These are phyloP conservation scores for Tetrapisispora taiwanensis DNA, from an alignment of 805 yeast species.

Conservation along the genomic window DNA sequence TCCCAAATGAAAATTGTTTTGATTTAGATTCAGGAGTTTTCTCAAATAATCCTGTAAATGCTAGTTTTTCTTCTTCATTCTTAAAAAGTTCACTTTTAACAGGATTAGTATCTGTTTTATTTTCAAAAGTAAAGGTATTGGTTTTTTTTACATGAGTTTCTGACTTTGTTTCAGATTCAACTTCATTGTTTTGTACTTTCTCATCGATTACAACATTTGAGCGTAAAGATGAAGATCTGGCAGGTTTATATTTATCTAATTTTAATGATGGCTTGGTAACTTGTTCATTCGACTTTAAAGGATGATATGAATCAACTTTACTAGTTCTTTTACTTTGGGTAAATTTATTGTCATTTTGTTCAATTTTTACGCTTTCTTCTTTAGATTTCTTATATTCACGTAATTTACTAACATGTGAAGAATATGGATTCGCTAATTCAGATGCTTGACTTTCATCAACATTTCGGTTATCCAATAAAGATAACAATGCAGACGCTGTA, in stretches of 20 bases:
- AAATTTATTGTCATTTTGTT: neutral
- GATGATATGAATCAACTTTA: neutral
- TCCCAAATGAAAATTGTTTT: too few relatives aligned
- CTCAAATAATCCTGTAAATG: neutral
- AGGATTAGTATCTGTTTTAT: too few relatives aligned
- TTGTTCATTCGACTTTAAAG: neutral
- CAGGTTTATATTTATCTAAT: slow-evolving; percentile 29
- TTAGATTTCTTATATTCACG: slow-evolving; percentile 1
- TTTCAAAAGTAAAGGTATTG: neutral
- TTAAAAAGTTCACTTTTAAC: too few relatives aligned
- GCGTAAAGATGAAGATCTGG: slow-evolving; percentile 31
- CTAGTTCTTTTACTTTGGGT: neutral
- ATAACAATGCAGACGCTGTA: slow-evolving; percentile 41
- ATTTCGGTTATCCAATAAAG: slow-evolving; percentile 31
- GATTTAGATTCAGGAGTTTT: neutral
- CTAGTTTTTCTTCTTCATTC: neutral
- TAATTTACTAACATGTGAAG: slow-evolving; percentile 12
- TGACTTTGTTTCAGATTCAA: neutral
- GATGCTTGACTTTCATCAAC: slow-evolving; percentile 7
- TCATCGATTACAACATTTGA: slow-evolving; percentile 23
- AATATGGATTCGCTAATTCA: slow-evolving; percentile 37
- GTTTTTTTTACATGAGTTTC: neutral
- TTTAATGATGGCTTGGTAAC: neutral
- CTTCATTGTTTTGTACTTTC: neutral
- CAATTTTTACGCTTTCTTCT: neutral